Evolutionary conservation across 2,329 filamentous ascomycete species (phyloP).

Genomic region (Fusarium hostae): DNA sequence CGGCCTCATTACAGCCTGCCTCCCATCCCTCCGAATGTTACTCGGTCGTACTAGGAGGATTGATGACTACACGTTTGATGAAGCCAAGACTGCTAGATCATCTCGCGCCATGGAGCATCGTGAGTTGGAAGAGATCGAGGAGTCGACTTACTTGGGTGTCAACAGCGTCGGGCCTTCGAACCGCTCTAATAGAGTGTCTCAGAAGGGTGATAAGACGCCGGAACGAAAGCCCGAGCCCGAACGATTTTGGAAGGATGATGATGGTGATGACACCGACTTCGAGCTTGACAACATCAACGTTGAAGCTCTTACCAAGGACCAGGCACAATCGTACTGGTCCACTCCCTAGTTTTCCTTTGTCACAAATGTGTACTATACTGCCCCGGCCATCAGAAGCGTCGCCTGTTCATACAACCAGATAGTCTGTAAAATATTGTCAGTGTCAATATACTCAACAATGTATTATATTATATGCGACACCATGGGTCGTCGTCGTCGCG

Average conservation of each 20-base stretch:
- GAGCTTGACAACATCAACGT: conserved; percentile 28
- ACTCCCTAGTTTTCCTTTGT: conserved; percentile 5
- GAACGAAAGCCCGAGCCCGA: not conserved
- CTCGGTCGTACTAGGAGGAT: conserved; percentile 11
- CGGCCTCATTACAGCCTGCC: conserved; percentile 28
- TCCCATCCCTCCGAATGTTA: conserved; percentile 22
- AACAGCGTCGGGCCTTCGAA: conserved; percentile 10
- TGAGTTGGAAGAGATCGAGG: conserved; percentile 26
- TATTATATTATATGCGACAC: too few species aligned
- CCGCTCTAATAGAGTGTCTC: not conserved
- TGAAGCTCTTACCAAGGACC: conserved; percentile 20
- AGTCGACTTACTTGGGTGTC: conserved; percentile 14
- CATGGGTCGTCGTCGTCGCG: fast-evolving
- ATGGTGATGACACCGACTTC: conserved; percentile 7
- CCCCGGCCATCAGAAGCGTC: not conserved
- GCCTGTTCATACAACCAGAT: not conserved
- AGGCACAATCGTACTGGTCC: conserved; percentile 29
- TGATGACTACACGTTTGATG: conserved; percentile 19
- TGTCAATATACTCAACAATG: not conserved
- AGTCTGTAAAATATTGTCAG: not conserved
- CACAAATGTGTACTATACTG: not conserved
- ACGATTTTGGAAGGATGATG: conserved; percentile 17
- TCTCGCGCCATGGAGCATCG: conserved; percentile 16
- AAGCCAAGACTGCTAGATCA: conserved; percentile 18
- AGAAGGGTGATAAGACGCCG: not conserved